A percentile compares a stretch with the other conserved stretches of the same genome.
Evolutionary conservation across 2,329 filamentous ascomycete genomes (phyloP).

Genomic region (Botryotinia convoluta): DNA sequence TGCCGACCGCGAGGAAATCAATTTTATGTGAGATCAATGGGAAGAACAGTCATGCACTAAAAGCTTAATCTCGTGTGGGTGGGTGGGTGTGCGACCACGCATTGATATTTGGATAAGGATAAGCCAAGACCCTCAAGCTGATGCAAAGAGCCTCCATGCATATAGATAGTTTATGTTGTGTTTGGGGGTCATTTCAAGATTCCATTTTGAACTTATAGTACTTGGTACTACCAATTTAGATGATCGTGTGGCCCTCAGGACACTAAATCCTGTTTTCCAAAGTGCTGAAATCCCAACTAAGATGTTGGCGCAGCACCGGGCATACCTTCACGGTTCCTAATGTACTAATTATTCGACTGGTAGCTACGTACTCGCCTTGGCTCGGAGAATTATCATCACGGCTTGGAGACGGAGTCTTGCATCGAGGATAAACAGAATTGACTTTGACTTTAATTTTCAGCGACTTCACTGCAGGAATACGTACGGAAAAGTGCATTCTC

Average conservation of each 20-base stretch:
- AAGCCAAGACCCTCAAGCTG: background rate
- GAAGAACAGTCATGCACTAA: background rate
- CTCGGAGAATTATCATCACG: constrained; percentile 1
- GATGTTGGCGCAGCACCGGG: constrained; percentile 1
- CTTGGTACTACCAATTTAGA: background rate
- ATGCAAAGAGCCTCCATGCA: constrained; percentile 16
- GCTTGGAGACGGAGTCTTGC: background rate
- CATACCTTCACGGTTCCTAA: constrained; percentile 10
- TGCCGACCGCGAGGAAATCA: constrained; percentile 5
- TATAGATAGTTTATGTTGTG: background rate
- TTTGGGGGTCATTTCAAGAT: background rate
- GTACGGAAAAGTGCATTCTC: background rate
- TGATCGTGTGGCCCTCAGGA: background rate
- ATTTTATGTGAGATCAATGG: background rate
- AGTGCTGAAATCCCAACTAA: constrained; percentile 6
- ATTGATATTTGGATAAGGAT: constrained; percentile 3
- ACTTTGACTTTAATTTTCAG: background rate
- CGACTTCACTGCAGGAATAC: background rate
- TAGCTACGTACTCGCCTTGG: background rate
- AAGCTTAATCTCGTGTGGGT: constrained; percentile 8
- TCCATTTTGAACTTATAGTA: background rate
- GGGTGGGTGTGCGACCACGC: background rate
- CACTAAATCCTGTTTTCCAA: background rate
- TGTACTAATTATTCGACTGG: background rate
- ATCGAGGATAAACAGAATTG: background rate